phyloP scores from a whole-genome alignment of 805 yeast species.

The Candida schatavii region DNA sequence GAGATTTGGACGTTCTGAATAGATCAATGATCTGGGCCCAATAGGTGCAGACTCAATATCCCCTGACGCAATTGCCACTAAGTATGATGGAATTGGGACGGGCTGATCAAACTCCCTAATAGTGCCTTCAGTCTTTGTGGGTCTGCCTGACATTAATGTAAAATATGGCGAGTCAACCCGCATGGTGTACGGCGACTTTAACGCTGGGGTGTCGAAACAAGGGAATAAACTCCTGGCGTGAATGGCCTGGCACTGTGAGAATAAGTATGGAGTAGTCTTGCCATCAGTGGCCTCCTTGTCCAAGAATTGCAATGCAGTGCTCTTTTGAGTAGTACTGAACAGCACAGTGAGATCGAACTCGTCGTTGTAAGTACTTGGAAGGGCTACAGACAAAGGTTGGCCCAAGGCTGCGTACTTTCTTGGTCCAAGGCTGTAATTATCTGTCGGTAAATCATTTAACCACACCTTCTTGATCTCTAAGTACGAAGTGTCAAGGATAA shows the following conservation, averaged over 20 bases:
- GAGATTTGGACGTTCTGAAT: slow-evolving; percentile 25
- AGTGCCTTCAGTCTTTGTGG: slow-evolving; percentile 3
- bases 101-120: slow-evolving; percentile 25
- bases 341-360: slow-evolving; percentile 15
- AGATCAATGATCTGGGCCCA: slow-evolving; percentile 34
- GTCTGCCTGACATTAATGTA: slow-evolving; percentile 30
- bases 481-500: slow-evolving; percentile 27
- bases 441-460: slow-evolving; percentile 16
- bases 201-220: slow-evolving; percentile 36
- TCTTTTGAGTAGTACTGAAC: slow-evolving; percentile 26
- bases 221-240: slow-evolving; percentile 37
- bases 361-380: slow-evolving; percentile 3
- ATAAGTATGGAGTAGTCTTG: slow-evolving; percentile 31
- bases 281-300: slow-evolving; percentile 16
- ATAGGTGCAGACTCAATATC: slow-evolving; percentile 26
- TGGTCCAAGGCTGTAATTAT: slow-evolving; percentile 9
- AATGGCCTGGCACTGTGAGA: slow-evolving; percentile 36
- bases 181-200: slow-evolving; percentile 26
- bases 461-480: slow-evolving; percentile 16
- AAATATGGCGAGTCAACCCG: slow-evolving; percentile 23
- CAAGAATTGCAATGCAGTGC: slow-evolving; percentile 35
- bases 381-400: slow-evolving; percentile 18
- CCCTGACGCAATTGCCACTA: slow-evolving; percentile 34
- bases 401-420: slow-evolving; percentile 23
- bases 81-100: slow-evolving; percentile 33